phyloP scores from a whole-genome alignment of 208 protist species.

The Trypanosoma brucei region DNA sequence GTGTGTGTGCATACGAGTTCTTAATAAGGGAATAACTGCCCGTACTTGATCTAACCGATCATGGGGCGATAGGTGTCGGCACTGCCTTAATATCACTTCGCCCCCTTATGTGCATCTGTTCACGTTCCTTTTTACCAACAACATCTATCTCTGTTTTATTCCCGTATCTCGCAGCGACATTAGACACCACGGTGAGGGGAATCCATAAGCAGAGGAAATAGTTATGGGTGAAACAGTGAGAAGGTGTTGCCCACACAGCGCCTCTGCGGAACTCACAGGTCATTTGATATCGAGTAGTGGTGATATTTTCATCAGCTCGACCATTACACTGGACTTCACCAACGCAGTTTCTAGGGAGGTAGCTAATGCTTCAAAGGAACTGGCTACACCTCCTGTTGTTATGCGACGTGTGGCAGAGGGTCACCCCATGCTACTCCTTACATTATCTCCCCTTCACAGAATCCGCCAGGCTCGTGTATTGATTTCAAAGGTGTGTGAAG shows the following conservation, averaged over 20 bases:
- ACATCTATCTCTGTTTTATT: too few species aligned
- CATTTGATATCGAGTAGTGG: slow-evolving; percentile 1
- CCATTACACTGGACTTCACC: slow-evolving; percentile 16
- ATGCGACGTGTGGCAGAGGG: background rate
- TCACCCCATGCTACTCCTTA: background rate
- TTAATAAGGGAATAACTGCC: too few species aligned
- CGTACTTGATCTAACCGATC: too few species aligned
- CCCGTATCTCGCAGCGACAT: too few species aligned
- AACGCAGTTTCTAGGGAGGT: too few species aligned
- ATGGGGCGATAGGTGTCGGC: too few species aligned
- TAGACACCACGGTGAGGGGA: too few species aligned
- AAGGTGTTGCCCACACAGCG: background rate
- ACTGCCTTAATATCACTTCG: too few species aligned
- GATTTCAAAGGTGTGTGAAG: background rate
- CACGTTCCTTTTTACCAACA: too few species aligned
- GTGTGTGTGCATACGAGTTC: too few species aligned
- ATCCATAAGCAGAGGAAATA: too few species aligned
- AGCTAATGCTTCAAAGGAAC: background rate
- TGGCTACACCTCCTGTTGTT: background rate
- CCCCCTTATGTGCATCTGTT: too few species aligned
- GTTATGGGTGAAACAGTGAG: background rate
- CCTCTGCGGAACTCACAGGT: slow-evolving; percentile 9
- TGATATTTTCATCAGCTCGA: slow-evolving; percentile 16
- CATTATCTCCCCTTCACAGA: slow-evolving; percentile 14
- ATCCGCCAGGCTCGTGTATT: slow-evolving; percentile 8